These are phyloP conservation scores for Capronia americana DNA, from an alignment of 2,329 filamentous ascomycete species.

Conservation along the genomic window DNA sequence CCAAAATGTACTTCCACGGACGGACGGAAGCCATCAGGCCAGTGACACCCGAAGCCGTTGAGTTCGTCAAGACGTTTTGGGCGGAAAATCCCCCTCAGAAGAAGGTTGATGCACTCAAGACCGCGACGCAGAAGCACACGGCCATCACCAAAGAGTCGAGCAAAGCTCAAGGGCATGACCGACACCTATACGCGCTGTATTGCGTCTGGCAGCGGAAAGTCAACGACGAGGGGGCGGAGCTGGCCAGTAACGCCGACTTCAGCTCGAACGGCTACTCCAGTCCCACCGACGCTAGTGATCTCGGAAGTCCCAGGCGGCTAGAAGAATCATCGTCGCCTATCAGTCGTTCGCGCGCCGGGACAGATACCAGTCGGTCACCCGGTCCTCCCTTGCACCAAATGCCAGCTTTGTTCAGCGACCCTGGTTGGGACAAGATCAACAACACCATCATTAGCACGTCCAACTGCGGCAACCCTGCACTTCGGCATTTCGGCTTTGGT, in stretches of 20 bases:
- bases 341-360: constrained; percentile 56
- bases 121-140: constrained; percentile 83
- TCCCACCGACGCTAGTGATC: constrained; percentile 49
- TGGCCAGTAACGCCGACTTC: constrained; percentile 57
- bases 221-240: constrained; percentile 70
- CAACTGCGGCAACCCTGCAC: constrained; percentile 96
- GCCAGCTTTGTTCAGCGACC: constrained; percentile 83
- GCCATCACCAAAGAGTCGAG: constrained; percentile 81
- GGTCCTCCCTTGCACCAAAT: constrained; percentile 56
- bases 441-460: constrained; percentile 93
- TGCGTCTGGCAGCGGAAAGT: constrained; percentile 92
- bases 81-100: constrained; percentile 80
- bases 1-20: constrained; percentile 89
- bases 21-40: constrained; percentile 91
- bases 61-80: constrained; percentile 95
- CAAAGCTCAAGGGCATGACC: constrained; percentile 88
- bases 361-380: constrained; percentile 46
- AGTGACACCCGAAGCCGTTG: constrained; percentile 74
- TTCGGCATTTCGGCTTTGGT: constrained; percentile 95
- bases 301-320: constrained; percentile 40
- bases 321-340: constrained; percentile 44
- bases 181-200: constrained; percentile 91
- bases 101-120: constrained; percentile 84
- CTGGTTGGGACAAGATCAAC: constrained; percentile 94
- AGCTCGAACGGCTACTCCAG: constrained; percentile 70